These are phyloP conservation scores for Pleodorina starrii DNA, from an alignment of 139 green algal species.

Conservation along the genomic window DNA sequence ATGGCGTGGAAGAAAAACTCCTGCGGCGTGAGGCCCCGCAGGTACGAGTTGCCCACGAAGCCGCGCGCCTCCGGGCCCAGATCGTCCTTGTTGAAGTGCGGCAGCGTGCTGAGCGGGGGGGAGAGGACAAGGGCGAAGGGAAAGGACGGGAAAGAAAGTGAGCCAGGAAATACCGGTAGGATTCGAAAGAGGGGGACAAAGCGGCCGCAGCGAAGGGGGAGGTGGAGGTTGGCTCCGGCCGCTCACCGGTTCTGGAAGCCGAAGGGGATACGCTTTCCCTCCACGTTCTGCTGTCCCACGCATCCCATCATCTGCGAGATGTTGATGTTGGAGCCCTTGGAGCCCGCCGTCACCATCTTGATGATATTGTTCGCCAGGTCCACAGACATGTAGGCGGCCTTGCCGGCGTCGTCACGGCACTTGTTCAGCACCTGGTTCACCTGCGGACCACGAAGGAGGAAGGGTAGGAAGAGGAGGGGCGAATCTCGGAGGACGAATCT, in stretches of 20 bases:
- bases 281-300: constrained; percentile 99
- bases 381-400: constrained; percentile 90
- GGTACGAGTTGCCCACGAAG: constrained; percentile 99
- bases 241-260: constrained; percentile 84
- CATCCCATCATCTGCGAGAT: constrained; percentile 99
- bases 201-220: no score
- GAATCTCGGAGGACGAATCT: no score
- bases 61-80: constrained; percentile 95
- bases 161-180: no score
- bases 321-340: constrained; percentile 99
- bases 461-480: no score
- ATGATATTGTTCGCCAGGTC: constrained; percentile 98
- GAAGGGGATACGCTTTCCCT: constrained; percentile 99
- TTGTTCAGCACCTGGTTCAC: constrained; percentile 52
- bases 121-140: no score
- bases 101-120: constrained; percentile 80
- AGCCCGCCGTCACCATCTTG: constrained; percentile 96
- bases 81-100: constrained; percentile 98
- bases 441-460: background rate
- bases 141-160: no score
- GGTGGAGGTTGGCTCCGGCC: no score
- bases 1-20: constrained; percentile 99
- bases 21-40: constrained; percentile 94
- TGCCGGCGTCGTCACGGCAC: constrained; percentile 87
- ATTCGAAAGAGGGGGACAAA: no score